These are phyloP conservation scores for Candida sp. DNA, from an alignment of 1,139 yeast genomes.

Conservation along the genomic window DNA sequence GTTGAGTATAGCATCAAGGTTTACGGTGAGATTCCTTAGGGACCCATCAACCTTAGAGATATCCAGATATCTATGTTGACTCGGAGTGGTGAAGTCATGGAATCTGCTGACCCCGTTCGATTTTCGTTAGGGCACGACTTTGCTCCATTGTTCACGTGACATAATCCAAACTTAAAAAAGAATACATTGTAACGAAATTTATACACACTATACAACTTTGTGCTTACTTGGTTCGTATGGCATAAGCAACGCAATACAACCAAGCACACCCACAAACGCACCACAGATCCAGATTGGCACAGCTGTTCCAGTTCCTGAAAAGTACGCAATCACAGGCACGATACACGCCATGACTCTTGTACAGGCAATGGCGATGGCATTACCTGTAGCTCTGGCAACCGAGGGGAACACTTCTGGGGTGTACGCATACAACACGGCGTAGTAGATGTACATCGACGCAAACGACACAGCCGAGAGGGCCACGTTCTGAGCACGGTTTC, in stretches of 20 bases:
- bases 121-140: no score
- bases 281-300: constrained; percentile 67
- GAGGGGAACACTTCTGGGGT: constrained; percentile 66
- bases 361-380: constrained; percentile 52
- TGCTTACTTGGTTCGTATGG: constrained; percentile 51
- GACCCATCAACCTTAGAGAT: no score
- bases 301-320: constrained; percentile 42
- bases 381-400: constrained; percentile 58
- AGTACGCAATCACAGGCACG: constrained; percentile 58
- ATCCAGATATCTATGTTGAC: no score
- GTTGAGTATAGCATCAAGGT: no score
- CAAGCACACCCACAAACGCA: constrained; percentile 50
- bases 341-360: constrained; percentile 52
- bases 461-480: constrained; percentile 57
- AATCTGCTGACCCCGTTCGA: no score
- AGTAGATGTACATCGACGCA: constrained; percentile 54
- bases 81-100: no score
- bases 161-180: no score
- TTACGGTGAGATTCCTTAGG: no score
- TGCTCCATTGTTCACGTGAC: no score
- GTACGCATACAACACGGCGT: constrained; percentile 58
- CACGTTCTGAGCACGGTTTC: constrained; percentile 52
- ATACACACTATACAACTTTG: constrained; percentile 18
- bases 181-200: no score
- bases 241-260: constrained; percentile 42